A percentile compares a stretch with the other conserved stretches of the same genome.
These are phyloP conservation scores for Penicillium rolfsii DNA, from an alignment of 2,329 filamentous ascomycete species.

Conservation along the genomic window DNA sequence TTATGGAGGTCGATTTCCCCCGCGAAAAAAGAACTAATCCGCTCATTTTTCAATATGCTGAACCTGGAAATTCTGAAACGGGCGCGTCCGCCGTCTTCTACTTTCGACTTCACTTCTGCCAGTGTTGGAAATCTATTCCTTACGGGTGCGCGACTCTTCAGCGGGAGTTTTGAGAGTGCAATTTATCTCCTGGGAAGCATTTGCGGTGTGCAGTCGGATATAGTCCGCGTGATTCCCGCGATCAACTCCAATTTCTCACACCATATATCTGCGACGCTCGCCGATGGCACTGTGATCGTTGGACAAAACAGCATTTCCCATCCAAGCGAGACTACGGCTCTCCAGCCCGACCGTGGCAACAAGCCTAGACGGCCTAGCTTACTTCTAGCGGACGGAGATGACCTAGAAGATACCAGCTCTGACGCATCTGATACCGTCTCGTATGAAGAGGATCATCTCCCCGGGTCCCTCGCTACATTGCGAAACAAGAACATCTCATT, in stretches of 20 bases:
- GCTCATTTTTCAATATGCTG: constrained; percentile 74
- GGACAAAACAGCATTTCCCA: constrained; percentile 94
- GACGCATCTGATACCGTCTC: constrained; percentile 40
- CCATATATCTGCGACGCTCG: constrained; percentile 84
- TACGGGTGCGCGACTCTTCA: constrained; percentile 85
- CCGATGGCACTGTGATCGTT: constrained; percentile 75
- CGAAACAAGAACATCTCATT: constrained; percentile 81
- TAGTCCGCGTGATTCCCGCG: constrained; percentile 79
- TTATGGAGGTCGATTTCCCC: constrained; percentile 74
- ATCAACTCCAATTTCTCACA: constrained; percentile 96
- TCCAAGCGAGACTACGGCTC: constrained; percentile 68
- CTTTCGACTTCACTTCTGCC: constrained; percentile 76
- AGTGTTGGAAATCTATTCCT: constrained; percentile 80
- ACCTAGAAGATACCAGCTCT: constrained; percentile 36
- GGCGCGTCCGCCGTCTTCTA: constrained; percentile 67
- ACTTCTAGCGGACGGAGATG: constrained; percentile 40
- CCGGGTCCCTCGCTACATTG: constrained; percentile 74
- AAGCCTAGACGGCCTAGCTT: constrained; percentile 40
- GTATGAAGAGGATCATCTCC: constrained; percentile 52
- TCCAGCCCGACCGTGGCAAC: constrained; percentile 35
- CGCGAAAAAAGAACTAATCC: constrained; percentile 75
- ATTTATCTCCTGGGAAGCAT: constrained; percentile 89
- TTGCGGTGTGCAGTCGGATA: constrained; percentile 73
- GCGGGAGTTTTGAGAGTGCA: constrained; percentile 86
- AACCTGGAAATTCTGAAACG: constrained; percentile 80